Evolutionary conservation across 768 basidiomycete genomes (phyloP).

Genomic region (Hortiboletus flavorubellus): DNA sequence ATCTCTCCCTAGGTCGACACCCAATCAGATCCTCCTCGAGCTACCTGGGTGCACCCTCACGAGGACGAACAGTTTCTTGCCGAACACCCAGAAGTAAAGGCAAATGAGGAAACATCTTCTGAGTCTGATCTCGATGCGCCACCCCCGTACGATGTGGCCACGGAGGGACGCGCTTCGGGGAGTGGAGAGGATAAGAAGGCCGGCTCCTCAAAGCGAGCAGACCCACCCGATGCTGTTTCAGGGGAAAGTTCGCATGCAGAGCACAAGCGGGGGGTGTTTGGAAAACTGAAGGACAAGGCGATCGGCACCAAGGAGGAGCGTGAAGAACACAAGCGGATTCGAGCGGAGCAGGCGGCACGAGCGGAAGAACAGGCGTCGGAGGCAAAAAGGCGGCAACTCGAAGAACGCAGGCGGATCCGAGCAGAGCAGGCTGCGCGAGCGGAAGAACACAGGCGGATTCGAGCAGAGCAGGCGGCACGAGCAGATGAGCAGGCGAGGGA

Average conservation of each 20-base stretch:
- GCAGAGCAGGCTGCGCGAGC: too few species aligned
- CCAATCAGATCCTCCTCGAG: constrained; percentile 54
- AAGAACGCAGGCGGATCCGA: constrained; percentile 17
- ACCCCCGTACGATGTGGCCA: constrained; percentile 26
- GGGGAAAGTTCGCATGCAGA: constrained; percentile 9
- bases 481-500: constrained; percentile 19
- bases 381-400: constrained; percentile 18
- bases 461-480: constrained; percentile 30
- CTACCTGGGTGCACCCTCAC: constrained; percentile 71
- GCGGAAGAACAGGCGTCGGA: constrained; percentile 18
- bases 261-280: constrained; percentile 53
- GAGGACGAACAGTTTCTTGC: constrained; percentile 63
- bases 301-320: constrained; percentile 67
- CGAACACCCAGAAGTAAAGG: constrained; percentile 47
- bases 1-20: constrained; percentile 55
- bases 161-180: constrained; percentile 31
- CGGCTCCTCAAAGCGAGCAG: not conserved
- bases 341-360: constrained; percentile 29
- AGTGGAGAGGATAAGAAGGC: constrained; percentile 1
- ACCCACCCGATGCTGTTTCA: not conserved
- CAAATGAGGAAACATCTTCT: constrained; percentile 30
- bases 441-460: constrained; percentile 32
- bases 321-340: constrained; percentile 39
- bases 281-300: constrained; percentile 59
- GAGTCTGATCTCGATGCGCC: constrained; percentile 13